Conservation (phyloP, 2,329 filamentous ascomycete genomes). For the Pezizomycotina sp. region DNA sequence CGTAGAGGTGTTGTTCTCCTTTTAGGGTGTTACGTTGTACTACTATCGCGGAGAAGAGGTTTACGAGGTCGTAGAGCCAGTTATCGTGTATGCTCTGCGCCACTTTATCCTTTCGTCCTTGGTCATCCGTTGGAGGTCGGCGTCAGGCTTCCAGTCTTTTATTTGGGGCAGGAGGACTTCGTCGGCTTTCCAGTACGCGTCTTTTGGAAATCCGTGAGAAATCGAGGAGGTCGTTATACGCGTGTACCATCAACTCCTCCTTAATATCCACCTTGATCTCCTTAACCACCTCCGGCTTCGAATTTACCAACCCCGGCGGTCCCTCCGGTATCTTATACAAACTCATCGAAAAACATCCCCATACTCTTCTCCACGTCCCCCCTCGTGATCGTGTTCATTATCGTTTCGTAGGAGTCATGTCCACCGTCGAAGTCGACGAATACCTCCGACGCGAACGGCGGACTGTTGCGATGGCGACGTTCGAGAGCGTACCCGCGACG, state of each 20-base stretch:
- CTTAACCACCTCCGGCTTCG: slow-evolving; percentile 12
- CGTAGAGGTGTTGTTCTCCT: slow-evolving; percentile 28
- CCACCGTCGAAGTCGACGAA: slow-evolving; percentile 34
- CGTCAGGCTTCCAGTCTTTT: slow-evolving; percentile 31
- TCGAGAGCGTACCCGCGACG: slow-evolving; percentile 33
- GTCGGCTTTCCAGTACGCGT: slow-evolving; percentile 35
- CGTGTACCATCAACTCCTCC: slow-evolving; percentile 33
- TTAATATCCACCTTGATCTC: slow-evolving; percentile 29
- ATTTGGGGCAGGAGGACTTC: slow-evolving; percentile 32
- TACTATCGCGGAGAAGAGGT: slow-evolving; percentile 32
- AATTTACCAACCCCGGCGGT: too few relatives aligned
- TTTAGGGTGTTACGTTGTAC: slow-evolving; percentile 29
- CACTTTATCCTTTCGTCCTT: slow-evolving; percentile 32
- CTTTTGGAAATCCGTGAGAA: slow-evolving; percentile 34
- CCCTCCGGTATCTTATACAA: background rate
- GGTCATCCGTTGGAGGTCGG: slow-evolving; percentile 30
- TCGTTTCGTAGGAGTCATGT: slow-evolving; percentile 32
- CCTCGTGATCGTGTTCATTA: slow-evolving; percentile 31
- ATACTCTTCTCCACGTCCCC: slow-evolving; percentile 28
- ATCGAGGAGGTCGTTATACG: slow-evolving; percentile 32
- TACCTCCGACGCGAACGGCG: slow-evolving; percentile 30
- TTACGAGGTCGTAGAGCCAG: slow-evolving; percentile 39
- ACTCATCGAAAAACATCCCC: slow-evolving; percentile 22
- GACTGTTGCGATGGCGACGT: slow-evolving; percentile 32
- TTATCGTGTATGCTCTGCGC: slow-evolving; percentile 37